Evolutionary conservation across 768 basidiomycete species (phyloP).

Genomic region (Suillus lakei): DNA sequence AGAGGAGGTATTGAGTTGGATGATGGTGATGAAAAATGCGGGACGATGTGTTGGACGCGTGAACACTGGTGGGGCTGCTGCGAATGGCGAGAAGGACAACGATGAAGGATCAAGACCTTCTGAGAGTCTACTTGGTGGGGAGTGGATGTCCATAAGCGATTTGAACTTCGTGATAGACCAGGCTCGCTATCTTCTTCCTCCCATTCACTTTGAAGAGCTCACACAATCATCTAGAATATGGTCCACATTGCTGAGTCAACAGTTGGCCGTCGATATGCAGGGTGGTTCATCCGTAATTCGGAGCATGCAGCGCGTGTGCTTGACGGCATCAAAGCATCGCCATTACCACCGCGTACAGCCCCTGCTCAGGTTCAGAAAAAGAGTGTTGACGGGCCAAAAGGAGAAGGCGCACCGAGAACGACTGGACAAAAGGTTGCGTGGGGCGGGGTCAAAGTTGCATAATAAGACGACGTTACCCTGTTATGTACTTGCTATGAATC

Average conservation of each 20-base stretch:
- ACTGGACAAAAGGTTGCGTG: conserved; percentile 63
- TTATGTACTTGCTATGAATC: not conserved
- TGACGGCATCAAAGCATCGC: conserved; percentile 70
- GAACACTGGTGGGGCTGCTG: conserved; percentile 49
- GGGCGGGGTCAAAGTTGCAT: conserved; percentile 42
- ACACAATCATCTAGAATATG: conserved; percentile 70
- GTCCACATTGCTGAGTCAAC: conserved; percentile 96
- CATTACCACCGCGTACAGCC: conserved; percentile 45
- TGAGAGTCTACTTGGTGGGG: conserved; percentile 74
- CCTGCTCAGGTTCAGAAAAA: conserved; percentile 15
- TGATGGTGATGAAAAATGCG: conserved; percentile 95
- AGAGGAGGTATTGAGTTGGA: conserved; percentile 93
- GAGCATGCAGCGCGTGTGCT: conserved; percentile 89
- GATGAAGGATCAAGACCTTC: conserved; percentile 17
- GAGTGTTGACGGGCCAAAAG: conserved; percentile 28
- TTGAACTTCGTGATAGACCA: conserved; percentile 95
- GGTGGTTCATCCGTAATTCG: conserved; percentile 97
- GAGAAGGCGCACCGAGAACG: conserved; percentile 38
- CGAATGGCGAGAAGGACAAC: conserved; percentile 50
- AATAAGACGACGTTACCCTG: conserved; percentile 2
- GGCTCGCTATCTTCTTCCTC: conserved; percentile 48
- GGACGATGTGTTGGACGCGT: conserved; percentile 68
- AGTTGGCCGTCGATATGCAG: conserved; percentile 89
- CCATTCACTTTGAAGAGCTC: not conserved
- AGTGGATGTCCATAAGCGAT: conserved; percentile 89